These are phyloP conservation scores for Hibiscus trionum DNA, from an alignment of 345 rosid species.

Conservation along the genomic window DNA sequence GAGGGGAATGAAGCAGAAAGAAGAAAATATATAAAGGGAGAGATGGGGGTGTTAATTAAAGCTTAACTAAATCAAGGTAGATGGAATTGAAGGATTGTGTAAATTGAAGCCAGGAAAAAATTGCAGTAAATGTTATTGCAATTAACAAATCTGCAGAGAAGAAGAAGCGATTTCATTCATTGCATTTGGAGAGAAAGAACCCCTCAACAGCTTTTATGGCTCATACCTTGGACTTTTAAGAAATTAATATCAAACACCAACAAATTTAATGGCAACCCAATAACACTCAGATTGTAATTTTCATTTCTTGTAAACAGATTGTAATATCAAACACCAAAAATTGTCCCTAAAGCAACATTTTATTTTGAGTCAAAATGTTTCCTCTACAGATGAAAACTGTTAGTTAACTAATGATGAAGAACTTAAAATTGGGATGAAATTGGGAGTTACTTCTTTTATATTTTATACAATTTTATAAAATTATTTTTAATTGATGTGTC, in stretches of 20 bases:
- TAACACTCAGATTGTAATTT: not conserved
- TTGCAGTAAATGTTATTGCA: not conserved
- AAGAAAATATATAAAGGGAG: not conserved
- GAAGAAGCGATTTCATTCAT: not conserved
- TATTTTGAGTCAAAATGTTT: no score
- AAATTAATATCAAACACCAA: constrained; percentile 49
- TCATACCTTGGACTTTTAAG: not conserved
- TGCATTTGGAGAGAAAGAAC: not conserved
- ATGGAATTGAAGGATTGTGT: not conserved
- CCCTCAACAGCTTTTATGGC: no score
- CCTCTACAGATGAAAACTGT: no score
- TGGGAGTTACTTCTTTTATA: no score
- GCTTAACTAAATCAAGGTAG: not conserved
- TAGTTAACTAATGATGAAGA: no score
- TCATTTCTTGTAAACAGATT: no score
- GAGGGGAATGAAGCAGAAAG: not conserved
- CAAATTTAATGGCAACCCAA: constrained; percentile 58
- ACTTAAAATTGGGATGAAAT: no score
- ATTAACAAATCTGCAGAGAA: not conserved
- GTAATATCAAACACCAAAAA: no score
- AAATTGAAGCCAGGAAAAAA: not conserved
- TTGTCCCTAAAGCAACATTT: no score
- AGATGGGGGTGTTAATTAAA: not conserved
- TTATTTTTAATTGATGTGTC: no score
- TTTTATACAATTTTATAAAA: no score